Base-by-base conservation (phyloP, 306 rosid genomes). In the Castanea sativa region DNA sequence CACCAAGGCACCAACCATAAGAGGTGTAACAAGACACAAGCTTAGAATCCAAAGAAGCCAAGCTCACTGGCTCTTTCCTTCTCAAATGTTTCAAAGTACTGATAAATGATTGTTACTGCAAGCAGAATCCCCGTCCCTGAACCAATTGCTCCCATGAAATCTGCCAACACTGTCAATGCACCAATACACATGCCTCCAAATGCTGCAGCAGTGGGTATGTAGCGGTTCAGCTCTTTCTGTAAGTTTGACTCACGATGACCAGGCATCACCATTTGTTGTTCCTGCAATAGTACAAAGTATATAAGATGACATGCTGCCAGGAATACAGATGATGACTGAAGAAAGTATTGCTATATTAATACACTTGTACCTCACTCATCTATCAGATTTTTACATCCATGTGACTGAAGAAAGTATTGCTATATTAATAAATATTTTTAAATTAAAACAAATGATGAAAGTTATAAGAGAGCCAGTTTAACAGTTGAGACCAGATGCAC, bases 251-350 rank as follows among this genome's bases (percentile, higher is more conserved):
- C 97, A 23, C 97, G 89, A 75, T 94, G 98, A 56, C 96, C 97
- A 14, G 97, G 98, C 94, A 94, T 92, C 73, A 92, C 97, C 97
- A 94, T 94, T 90, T 90, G 97, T 92, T 94, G 98, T 77, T 94
- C 98, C 98, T 94, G 93, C 77, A 85, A 63, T 55, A 10, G 29
- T 27, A 68, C 29, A 71, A 55, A 23, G 10, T 30, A 5, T 6
- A 51, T 6, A 32, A 59, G 57, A 55, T 29, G 19, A 60, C 43
- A 53, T 29, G 52, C 55, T 14, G 1, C 9, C 20, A 18, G 45
- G 69, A 77, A 75, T 15, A 71, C 57, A 21, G 49, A 13, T 63
- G 43, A 72, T 14, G 19, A 64, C 30, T 76, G 45, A 41, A 41
- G 45, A 41, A 41, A 41, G 45, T 8, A 41, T 41, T 8, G 45